A percentile compares a stretch with the other conserved stretches of the same genome.
phyloP scores from a whole-genome alignment of 495 filamentous ascomycete species.

The Rusavskia elegans region DNA sequence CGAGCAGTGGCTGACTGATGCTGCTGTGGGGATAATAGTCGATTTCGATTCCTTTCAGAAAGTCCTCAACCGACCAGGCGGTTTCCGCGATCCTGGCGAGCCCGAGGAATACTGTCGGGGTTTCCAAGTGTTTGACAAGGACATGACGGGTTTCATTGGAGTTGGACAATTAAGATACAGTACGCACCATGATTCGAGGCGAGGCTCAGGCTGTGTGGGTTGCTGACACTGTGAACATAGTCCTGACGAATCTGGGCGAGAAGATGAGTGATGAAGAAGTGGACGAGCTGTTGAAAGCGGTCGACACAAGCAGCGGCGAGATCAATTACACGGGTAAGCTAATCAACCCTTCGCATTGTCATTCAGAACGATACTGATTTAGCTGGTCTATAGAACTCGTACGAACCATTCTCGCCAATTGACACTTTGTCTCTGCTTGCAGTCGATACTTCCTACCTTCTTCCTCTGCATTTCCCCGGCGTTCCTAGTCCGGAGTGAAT shows the following conservation, averaged over 20 bases:
- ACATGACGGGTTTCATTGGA: slow-evolving; percentile 93
- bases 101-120: slow-evolving; percentile 95
- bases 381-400: slow-evolving; percentile 50
- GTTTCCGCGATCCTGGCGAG: slow-evolving; percentile 94
- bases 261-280: slow-evolving; percentile 98
- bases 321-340: slow-evolving; percentile 84
- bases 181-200: slow-evolving; percentile 18
- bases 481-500: too few species aligned
- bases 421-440: slow-evolving; percentile 12
- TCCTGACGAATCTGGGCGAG: slow-evolving; percentile 92
- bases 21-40: slow-evolving; percentile 34
- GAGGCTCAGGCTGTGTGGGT: not conserved
- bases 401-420: slow-evolving; percentile 88
- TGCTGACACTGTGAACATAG: slow-evolving; percentile 18
- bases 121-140: slow-evolving; percentile 99
- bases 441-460: not conserved
- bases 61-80: slow-evolving; percentile 89
- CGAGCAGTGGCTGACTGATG: not conserved
- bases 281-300: slow-evolving; percentile 92
- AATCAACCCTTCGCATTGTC: not conserved
- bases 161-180: slow-evolving; percentile 90
- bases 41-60: slow-evolving; percentile 95
- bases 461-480: too few species aligned
- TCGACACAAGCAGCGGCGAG: slow-evolving; percentile 85
- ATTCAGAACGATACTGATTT: slow-evolving; percentile 1